Base-by-base conservation (phyloP, 352 stramenopile species). In the Phytophthora ramorum region DNA sequence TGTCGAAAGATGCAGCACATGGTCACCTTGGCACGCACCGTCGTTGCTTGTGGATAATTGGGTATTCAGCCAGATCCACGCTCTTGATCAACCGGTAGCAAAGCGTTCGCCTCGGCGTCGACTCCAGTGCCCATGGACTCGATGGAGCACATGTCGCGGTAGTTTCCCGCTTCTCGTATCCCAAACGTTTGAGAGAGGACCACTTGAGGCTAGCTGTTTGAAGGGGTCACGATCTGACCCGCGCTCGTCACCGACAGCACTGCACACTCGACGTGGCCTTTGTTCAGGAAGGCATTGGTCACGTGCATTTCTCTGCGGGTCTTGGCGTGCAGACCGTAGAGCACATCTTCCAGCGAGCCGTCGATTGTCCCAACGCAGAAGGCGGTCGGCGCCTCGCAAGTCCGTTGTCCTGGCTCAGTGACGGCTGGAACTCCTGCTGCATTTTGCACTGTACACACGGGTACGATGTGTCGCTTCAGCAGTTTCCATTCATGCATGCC, bases 121-220 rank as follows among this genome's bases (percentile, higher is more conserved):
- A 37, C 63, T 19, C 71, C 55, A 9, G 71, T 37, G 7, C 77
- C 77, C 38, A 69, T 78, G 14, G 59, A 76, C 47, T 86, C 71
- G 22, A 86, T 35, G 6, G 56, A 55, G 53, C 77, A 72, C 13
- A 66, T 44, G 32, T 86, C 77, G 37, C 67, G 77, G 14, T 71
- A 74, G 17, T 62, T 73, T 14, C n/a, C 48, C 53, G 37, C 63
- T 66, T 20, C 52, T 47, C 5, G 66, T 40, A 9, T 67, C 54
- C 63, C 68, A 7, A 75, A 60, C 45, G 65, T 61, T 3, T 74
- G 58, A 2, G 69, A 43, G 17, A 75, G 28, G 50, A 61, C 43
- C 76, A 85, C 56, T 82, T 85, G 24, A 85, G 46, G 67, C 64
- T 5, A 85, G 48, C 24, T 79, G 79, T 19, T 63, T 68, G 53